Conservation (phyloP, 306 rosid species). For the Fragaria iinumae region DNA sequence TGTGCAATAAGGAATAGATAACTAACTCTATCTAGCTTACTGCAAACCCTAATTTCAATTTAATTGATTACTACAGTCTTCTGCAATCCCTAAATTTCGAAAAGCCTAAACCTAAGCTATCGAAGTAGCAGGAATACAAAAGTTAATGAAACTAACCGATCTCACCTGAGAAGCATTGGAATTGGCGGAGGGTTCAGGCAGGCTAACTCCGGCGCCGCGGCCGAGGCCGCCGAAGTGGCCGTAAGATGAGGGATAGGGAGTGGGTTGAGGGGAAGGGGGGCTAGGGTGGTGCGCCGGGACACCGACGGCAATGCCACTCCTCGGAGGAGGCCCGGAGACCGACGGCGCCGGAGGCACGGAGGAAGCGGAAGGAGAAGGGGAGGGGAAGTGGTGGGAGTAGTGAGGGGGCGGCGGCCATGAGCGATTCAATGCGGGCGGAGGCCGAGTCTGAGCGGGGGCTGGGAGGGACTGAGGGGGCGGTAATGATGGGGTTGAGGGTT, state of each 20-base stretch:
- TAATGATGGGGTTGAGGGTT: conserved; percentile 22
- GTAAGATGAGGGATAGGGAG: conserved; percentile 66
- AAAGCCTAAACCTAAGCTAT: background rate
- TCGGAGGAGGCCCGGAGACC: conserved; percentile 32
- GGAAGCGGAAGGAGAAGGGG: conserved; percentile 40
- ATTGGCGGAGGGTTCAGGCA: conserved; percentile 46
- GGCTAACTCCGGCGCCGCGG: conserved; percentile 44
- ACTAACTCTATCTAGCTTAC: background rate
- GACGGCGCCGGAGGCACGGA: conserved; percentile 45
- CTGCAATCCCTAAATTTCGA: background rate
- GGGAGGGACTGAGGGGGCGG: conserved; percentile 34
- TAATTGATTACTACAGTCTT: background rate
- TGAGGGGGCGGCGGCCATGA: conserved; percentile 48
- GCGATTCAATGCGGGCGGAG: conserved; percentile 52
- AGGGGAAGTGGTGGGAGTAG: conserved; percentile 49
- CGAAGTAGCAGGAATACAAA: background rate
- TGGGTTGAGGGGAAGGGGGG: conserved; percentile 33
- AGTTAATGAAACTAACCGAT: background rate
- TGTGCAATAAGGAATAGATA: background rate
- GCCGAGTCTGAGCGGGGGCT: conserved; percentile 46
- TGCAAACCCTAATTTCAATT: background rate
- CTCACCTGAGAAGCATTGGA: conserved; percentile 63
- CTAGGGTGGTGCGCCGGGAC: conserved; percentile 72
- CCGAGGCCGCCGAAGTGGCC: conserved; percentile 78
- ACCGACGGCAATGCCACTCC: conserved; percentile 78